Conservation (phyloP, 2,329 filamentous ascomycete species). For the Aspergillus puulaauensis region DNA sequence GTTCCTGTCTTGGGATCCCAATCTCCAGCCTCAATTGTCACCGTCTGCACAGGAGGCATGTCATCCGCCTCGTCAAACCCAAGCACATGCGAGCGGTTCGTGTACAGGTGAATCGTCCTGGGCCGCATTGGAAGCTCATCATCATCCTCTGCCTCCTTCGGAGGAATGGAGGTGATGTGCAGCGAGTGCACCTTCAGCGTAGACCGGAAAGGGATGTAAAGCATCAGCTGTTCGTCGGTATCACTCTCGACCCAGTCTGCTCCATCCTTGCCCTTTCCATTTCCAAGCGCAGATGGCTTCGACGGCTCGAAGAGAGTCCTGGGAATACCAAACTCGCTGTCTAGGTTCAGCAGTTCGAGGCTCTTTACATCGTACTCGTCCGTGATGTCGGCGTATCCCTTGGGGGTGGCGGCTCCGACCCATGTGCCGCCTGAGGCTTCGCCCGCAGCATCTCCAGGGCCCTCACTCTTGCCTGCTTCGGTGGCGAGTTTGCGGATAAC, state of each 20-base stretch:
- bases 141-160: slow-evolving; percentile 53
- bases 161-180: slow-evolving; percentile 76
- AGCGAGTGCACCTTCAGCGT: slow-evolving; percentile 84
- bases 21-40: slow-evolving; percentile 71
- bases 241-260: slow-evolving; percentile 95
- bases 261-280: slow-evolving; percentile 49
- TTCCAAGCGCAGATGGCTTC: slow-evolving; percentile 64
- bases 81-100: slow-evolving; percentile 84
- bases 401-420: slow-evolving; percentile 72
- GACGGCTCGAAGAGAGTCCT: slow-evolving; percentile 69
- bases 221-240: slow-evolving; percentile 92
- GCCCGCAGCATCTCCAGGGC: slow-evolving; percentile 40
- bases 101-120: slow-evolving; percentile 79
- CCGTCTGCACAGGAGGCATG: slow-evolving; percentile 73
- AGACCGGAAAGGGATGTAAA: slow-evolving; percentile 86
- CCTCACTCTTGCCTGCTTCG: slow-evolving; percentile 56
- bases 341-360: slow-evolving; percentile 83
- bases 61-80: slow-evolving; percentile 95
- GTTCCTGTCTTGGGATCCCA: slow-evolving; percentile 77
- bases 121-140: slow-evolving; percentile 79
- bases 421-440: slow-evolving; percentile 54
- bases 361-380: slow-evolving; percentile 75
- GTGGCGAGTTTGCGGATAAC: slow-evolving; percentile 69
- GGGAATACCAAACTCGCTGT: slow-evolving; percentile 72
- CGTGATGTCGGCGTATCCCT: slow-evolving; percentile 81